These are phyloP conservation scores for Gryganskiella cystojenkinii DNA, from an alignment of 192 early-diverging fungal species.

Conservation along the genomic window DNA sequence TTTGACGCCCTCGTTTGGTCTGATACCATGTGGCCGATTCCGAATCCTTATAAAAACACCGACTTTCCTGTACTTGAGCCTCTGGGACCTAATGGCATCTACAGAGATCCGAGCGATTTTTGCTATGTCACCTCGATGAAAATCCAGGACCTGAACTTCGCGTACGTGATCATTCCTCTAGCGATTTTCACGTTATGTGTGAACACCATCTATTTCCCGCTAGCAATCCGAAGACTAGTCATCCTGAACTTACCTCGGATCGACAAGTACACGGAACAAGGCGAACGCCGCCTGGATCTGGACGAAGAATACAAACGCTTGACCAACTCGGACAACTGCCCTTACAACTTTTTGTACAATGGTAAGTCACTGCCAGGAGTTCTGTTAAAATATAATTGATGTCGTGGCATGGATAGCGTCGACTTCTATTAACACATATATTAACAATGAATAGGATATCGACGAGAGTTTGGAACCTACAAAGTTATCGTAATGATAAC, in stretches of 20 bases:
- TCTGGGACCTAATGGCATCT: constrained; percentile 26
- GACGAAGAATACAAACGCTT: constrained; percentile 56
- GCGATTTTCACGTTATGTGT: constrained; percentile 37
- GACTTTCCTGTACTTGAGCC: constrained; percentile 46
- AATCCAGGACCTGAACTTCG: constrained; percentile 54
- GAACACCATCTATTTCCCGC: constrained; percentile 52
- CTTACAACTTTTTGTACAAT: constrained; percentile 71
- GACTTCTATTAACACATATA: background rate
- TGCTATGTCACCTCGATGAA: constrained; percentile 59
- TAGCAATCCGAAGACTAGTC: constrained; percentile 46
- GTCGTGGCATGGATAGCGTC: background rate
- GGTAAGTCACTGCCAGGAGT: constrained; percentile 42
- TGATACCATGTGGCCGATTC: constrained; percentile 46
- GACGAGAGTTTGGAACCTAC: constrained; percentile 57
- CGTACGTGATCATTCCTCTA: constrained; percentile 45
- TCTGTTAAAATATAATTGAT: background rate
- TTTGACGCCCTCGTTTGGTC: constrained; percentile 55
- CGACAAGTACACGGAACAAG: constrained; percentile 51
- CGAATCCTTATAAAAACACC: constrained; percentile 40
- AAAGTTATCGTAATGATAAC: constrained; percentile 67
- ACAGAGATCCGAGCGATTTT: constrained; percentile 42
- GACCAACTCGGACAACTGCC: constrained; percentile 64
- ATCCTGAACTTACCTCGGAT: constrained; percentile 60
- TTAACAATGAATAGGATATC: constrained; percentile 41
- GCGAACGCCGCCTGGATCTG: constrained; percentile 32